Percentiles rank a stretch among this genome's conserved stretches.
Evolutionary conservation across 305 asterid genomes (phyloP).

Genomic region (Fraxinus dipetala): DNA sequence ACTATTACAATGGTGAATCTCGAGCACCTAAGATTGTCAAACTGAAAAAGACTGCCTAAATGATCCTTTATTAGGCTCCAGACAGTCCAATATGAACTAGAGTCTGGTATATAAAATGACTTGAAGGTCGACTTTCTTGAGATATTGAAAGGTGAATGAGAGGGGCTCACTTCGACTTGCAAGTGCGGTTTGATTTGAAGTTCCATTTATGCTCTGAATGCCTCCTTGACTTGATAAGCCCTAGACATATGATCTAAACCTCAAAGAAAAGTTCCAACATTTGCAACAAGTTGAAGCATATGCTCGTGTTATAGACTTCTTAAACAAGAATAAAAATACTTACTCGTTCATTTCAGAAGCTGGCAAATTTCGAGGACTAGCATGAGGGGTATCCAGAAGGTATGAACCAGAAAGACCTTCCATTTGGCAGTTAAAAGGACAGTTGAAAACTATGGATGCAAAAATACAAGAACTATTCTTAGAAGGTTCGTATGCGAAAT

Average conservation of each 20-base stretch:
- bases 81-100: not conserved
- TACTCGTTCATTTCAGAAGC: slow-evolving; percentile 34
- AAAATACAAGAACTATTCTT: not conserved
- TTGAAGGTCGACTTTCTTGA: not conserved
- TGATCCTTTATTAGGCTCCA: too few species aligned
- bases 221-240: slow-evolving; percentile 78
- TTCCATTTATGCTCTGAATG: slow-evolving; percentile 87
- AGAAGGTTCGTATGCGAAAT: not conserved
- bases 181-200: slow-evolving; percentile 75
- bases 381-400: slow-evolving; percentile 27
- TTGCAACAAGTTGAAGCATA: not conserved
- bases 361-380: slow-evolving; percentile 28
- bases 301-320: not conserved
- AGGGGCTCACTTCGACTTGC: slow-evolving; percentile 79
- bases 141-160: slow-evolving; percentile 1
- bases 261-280: not conserved
- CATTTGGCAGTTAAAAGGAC: slow-evolving; percentile 24
- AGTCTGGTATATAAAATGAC: not conserved
- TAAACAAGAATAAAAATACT: slow-evolving; percentile 5
- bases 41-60: not conserved
- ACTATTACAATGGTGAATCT: not conserved
- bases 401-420: slow-evolving; percentile 33
- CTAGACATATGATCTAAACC: slow-evolving; percentile 20
- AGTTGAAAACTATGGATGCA: not conserved
- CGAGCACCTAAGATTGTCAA: not conserved